Conservation (phyloP, 257 asterid genomes). For the Nicotiana obtusifolia region DNA sequence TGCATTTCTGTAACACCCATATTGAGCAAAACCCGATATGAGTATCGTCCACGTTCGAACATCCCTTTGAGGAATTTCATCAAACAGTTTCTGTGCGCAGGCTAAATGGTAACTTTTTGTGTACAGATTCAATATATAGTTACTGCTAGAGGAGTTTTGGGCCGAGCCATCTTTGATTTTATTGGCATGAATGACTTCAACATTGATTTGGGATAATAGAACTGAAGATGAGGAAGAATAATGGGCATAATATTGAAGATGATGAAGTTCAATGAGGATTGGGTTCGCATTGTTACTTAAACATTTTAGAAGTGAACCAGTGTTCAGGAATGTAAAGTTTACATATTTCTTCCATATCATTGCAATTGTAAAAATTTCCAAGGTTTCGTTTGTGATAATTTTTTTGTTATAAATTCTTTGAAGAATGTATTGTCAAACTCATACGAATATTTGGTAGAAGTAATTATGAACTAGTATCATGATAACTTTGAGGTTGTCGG, state of each 20-base stretch:
- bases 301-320: background rate
- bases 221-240: conserved; percentile 19
- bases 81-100: conserved; percentile 54
- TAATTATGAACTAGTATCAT: too few relatives aligned
- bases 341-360: conserved; percentile 15
- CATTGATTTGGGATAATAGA: conserved; percentile 4
- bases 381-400: too few relatives aligned
- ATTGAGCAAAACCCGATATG: conserved; percentile 48
- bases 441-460: too few relatives aligned
- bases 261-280: background rate
- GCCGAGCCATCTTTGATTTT: conserved; percentile 42
- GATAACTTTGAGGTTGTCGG: too few relatives aligned
- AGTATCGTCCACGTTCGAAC: conserved; percentile 70
- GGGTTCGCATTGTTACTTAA: background rate
- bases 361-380: background rate
- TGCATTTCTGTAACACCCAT: conserved; percentile 35
- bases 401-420: too few relatives aligned
- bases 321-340: background rate
- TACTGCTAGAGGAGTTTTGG: conserved; percentile 17
- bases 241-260: background rate
- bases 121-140: conserved; percentile 42
- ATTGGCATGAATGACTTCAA: conserved; percentile 34
- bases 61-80: conserved; percentile 59
- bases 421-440: too few relatives aligned
- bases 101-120: conserved; percentile 16